Evolutionary conservation across 306 rosid genomes (phyloP).

Genomic region (Inga leiocalycina): DNA sequence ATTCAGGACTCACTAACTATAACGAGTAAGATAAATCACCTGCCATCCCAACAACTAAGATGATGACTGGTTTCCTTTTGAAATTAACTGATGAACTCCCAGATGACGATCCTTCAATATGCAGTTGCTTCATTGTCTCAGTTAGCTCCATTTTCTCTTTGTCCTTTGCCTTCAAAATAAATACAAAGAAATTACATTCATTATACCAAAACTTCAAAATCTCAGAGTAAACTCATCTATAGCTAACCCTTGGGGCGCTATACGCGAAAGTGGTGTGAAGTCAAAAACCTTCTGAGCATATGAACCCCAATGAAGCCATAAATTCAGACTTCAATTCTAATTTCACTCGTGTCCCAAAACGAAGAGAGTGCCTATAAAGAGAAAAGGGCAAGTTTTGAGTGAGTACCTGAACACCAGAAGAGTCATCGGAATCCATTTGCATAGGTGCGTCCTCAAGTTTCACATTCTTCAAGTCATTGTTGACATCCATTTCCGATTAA

Average conservation of each 20-base stretch:
- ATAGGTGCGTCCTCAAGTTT: constrained; percentile 28
- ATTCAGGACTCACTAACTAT: not conserved
- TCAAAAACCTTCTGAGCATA: not conserved
- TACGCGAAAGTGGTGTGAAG: not conserved
- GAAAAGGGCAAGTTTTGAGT: not conserved
- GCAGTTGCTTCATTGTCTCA: constrained; percentile 62
- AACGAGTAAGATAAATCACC: constrained; percentile 42
- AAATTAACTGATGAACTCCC: constrained; percentile 54
- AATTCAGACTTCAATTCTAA: not conserved
- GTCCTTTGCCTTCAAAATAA: constrained; percentile 48
- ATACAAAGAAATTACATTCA: constrained; percentile 27
- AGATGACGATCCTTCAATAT: constrained; percentile 67
- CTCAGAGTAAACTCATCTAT: not conserved
- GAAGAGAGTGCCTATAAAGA: no score
- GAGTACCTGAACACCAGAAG: constrained; percentile 47
- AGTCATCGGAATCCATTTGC: constrained; percentile 56
- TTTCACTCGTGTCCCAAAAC: not conserved
- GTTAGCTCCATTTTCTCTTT: constrained; percentile 60
- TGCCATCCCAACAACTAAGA: constrained; percentile 94
- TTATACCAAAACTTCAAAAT: not conserved
- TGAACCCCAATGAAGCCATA: not conserved
- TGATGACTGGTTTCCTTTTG: constrained; percentile 78
- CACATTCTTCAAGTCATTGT: constrained; percentile 37
- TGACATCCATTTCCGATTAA: constrained; percentile 52
- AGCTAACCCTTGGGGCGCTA: not conserved